Evolutionary conservation across 345 rosid species (phyloP).

Genomic region (Eucalyptus sideroxylon): DNA sequence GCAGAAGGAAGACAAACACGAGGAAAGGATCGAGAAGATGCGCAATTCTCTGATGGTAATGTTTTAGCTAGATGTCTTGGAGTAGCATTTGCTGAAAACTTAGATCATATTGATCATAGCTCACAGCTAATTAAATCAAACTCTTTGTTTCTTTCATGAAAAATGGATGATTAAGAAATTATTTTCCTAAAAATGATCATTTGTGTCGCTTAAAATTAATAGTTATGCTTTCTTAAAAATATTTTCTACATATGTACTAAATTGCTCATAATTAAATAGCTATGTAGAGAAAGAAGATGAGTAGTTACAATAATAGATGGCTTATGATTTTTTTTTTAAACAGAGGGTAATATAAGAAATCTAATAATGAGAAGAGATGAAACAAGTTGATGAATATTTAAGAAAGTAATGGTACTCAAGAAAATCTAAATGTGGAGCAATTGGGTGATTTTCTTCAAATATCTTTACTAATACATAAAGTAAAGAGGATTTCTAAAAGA

Average conservation of each 20-base stretch:
- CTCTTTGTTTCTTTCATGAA: rapidly evolving
- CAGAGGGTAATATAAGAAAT: not conserved
- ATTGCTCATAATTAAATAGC: too few species aligned
- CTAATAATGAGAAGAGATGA: not conserved
- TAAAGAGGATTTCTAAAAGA: not conserved
- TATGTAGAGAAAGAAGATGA: not conserved
- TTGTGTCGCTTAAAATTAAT: too few species aligned
- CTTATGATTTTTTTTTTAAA: too few species aligned
- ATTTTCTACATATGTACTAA: too few species aligned
- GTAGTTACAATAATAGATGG: not conserved
- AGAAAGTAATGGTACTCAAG: not conserved
- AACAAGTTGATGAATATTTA: not conserved
- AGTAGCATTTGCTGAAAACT: too few species aligned
- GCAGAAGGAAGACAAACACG: not conserved
- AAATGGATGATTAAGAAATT: rapidly evolving
- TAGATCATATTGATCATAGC: rapidly evolving
- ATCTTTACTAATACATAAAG: not conserved
- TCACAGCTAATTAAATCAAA: too few species aligned
- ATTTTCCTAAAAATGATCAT: too few species aligned
- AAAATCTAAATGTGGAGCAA: not conserved
- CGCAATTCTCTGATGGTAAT: not conserved
- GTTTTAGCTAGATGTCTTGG: not conserved
- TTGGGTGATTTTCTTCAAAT: not conserved
- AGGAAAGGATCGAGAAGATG: not conserved
- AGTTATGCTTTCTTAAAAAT: too few species aligned